Evolutionary conservation across 225 moss, liverwort and hornwort genomes (phyloP).

Genomic region (Sphagnum tenellum): DNA sequence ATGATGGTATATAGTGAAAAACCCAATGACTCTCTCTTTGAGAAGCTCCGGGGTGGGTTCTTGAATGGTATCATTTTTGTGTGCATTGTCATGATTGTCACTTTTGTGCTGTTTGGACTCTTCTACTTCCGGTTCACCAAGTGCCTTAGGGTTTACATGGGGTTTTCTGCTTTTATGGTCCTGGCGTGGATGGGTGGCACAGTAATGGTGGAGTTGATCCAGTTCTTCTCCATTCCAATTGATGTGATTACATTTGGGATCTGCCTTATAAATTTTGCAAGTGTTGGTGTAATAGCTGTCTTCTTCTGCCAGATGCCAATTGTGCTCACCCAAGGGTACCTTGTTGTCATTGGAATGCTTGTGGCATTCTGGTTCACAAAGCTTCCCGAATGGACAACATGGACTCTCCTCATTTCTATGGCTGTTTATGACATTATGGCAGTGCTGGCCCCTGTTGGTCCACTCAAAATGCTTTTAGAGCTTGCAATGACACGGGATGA

Average conservation of each 20-base stretch:
- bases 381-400: slow-evolving; percentile 98
- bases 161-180: slow-evolving; percentile 80
- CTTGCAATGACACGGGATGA: slow-evolving; percentile 86
- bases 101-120: slow-evolving; percentile 67
- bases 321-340: slow-evolving; percentile 81
- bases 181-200: slow-evolving; percentile 85
- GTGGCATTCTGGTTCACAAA: slow-evolving; percentile 96
- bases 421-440: slow-evolving; percentile 86
- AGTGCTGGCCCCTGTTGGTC: slow-evolving; percentile 84
- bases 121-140: slow-evolving; percentile 87
- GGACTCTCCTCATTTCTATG: slow-evolving; percentile 91
- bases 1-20: slow-evolving; percentile 95
- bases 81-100: slow-evolving; percentile 70
- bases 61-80: slow-evolving; percentile 89
- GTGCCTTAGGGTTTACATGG: slow-evolving; percentile 81
- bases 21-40: slow-evolving; percentile 65
- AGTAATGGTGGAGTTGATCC: slow-evolving; percentile 55
- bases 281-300: slow-evolving; percentile 86
- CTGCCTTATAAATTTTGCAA: slow-evolving; percentile 66
- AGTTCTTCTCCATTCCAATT: slow-evolving; percentile 63
- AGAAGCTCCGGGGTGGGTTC: slow-evolving; percentile 85
- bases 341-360: slow-evolving; percentile 76
- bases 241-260: slow-evolving; percentile 65
- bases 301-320: slow-evolving; percentile 93
- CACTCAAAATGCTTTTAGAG: slow-evolving; percentile 91